Evolutionary conservation across 306 rosid genomes (phyloP), one percentile per base, ranked within the genome.

Genomic region (Bauhinia variegata): DNA sequence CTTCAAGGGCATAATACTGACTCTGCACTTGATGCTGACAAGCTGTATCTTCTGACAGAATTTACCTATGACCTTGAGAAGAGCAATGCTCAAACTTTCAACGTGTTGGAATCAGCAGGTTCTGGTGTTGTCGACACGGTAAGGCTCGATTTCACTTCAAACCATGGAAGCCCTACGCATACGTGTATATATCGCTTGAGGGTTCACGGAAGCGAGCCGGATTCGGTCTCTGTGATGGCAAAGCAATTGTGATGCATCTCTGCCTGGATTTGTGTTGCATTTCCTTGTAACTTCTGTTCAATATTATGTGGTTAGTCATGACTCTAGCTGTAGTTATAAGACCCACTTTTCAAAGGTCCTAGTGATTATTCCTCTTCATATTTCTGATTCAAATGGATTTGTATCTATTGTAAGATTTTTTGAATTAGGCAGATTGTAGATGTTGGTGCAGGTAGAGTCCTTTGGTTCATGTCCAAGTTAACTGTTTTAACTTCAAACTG

Each of bases 181-280:
- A 95, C 99, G 12, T 90, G 97, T 85, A 88, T 90, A 71, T 95
- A 95, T 73, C 99, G 99, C 13, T 75, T 95, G 49, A 75, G 96
- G 78, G 97, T 88, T 36, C 99, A 95, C 23, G 99, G 97, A 18
- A 89, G 54, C 44, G 92, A 95, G 73, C 84, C 91, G 0, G 84
- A 80, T 8, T 63, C 82, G 0, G 91, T 86, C 79, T 78, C 95
- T 17, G 62, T 77, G 86, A 79, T 86, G 86, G 57, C 92, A 60
- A 62, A 68, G 80, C 68, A 83, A 44, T 79, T 77, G 32, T 78
- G 81, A 70, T 65, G 65, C 41, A 7, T 47, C 65, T 31, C 39
- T n/a, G n/a, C 60, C 62, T 62, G 68, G 50, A 63, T 50, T 41
- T 56, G 63, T 52, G 23, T 55, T 23, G n/a, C 72, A 50, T 10